phyloP scores from a whole-genome alignment of 208 protist genomes.

The Leishmania major region DNA sequence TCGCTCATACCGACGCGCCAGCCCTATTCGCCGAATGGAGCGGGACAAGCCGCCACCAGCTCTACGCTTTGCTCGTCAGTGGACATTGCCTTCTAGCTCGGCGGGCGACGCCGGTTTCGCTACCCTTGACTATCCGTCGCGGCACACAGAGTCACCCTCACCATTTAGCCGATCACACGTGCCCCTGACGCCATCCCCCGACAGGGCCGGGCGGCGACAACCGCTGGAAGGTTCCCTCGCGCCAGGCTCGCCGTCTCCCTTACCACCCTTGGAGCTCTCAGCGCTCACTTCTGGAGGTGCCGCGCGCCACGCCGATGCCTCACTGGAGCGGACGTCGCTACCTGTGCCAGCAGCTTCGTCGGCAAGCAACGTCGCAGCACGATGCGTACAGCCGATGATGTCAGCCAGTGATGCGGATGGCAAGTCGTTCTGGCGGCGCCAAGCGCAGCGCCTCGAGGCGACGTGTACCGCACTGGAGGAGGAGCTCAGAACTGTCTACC shows the following conservation, averaged over 20 bases:
- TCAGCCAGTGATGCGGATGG: neutral
- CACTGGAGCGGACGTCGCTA: neutral
- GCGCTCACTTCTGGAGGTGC: neutral
- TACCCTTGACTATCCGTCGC: constrained; percentile 7
- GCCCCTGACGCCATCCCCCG: neutral
- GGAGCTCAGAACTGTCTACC: constrained; percentile 25
- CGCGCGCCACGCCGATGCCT: neutral
- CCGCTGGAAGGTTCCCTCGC: neutral
- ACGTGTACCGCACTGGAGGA: constrained; percentile 6
- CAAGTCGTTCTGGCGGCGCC: constrained; percentile 21
- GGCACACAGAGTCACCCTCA: constrained; percentile 6
- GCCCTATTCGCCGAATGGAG: neutral
- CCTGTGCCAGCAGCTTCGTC: neutral
- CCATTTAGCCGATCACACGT: neutral
- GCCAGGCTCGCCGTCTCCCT: neutral
- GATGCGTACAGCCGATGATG: neutral
- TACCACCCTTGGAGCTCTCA: neutral
- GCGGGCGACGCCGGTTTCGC: neutral
- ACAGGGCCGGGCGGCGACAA: neutral
- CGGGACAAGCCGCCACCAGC: constrained; percentile 6
- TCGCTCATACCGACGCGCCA: too few relatives aligned
- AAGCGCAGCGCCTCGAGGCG: constrained; percentile 25
- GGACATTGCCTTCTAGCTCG: constrained; percentile 18
- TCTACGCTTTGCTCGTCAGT: constrained; percentile 30
- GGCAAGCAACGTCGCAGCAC: neutral